Conservation (phyloP, 768 basidiomycete species). For the Serendipita sp. region DNA sequence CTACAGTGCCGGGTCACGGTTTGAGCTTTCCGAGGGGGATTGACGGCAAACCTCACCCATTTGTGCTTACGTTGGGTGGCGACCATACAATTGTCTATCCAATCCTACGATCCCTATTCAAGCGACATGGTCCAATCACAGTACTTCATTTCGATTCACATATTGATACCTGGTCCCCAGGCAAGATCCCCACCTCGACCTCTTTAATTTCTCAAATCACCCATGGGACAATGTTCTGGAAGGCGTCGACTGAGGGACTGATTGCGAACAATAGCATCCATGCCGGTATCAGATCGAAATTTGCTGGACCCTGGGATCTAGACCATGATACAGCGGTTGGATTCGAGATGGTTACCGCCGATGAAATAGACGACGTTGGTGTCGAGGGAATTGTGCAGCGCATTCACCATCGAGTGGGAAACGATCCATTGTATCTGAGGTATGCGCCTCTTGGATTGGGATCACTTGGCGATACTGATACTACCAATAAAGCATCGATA, state of each 20-base stretch:
- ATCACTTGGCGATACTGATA: background rate
- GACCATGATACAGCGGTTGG: constrained; percentile 55
- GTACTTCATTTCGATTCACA: constrained; percentile 81
- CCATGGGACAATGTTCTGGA: constrained; percentile 75
- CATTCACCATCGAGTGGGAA: constrained; percentile 56
- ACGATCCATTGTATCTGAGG: constrained; percentile 67
- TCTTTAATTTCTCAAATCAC: constrained; percentile 42
- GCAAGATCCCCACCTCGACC: constrained; percentile 11
- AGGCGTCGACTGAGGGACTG: constrained; percentile 62
- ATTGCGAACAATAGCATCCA: constrained; percentile 62
- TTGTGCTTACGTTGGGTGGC: constrained; percentile 68
- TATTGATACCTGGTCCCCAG: constrained; percentile 50
- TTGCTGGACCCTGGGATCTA: constrained; percentile 52
- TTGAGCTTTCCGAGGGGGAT: constrained; percentile 26
- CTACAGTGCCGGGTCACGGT: constrained; percentile 21
- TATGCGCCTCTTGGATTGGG: constrained; percentile 18
- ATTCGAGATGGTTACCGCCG: constrained; percentile 61
- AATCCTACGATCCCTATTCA: constrained; percentile 62
- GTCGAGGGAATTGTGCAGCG: constrained; percentile 48
- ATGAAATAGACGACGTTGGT: constrained; percentile 72
- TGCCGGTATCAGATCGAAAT: constrained; percentile 69
- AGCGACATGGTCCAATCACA: constrained; percentile 64
- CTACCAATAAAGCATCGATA: constrained; percentile 41
- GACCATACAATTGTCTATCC: constrained; percentile 81
- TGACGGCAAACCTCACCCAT: constrained; percentile 51